Base-by-base conservation (phyloP, 73 alveolate species). In the Urostyla sp. region DNA sequence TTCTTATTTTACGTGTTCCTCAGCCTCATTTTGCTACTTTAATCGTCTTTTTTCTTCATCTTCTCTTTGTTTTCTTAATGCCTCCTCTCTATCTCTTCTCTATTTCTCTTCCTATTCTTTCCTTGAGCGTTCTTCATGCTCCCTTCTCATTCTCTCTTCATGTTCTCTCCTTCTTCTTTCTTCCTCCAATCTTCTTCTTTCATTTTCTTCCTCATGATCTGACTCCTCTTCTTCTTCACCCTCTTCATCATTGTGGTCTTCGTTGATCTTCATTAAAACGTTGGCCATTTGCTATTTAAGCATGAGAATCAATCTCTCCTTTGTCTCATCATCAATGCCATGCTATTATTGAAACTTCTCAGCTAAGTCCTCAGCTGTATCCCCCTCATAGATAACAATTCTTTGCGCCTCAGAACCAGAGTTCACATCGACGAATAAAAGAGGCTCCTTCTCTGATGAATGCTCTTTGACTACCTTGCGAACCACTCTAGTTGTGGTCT, bases 351-450 rank as follows among this genome's bases (percentile, higher is more conserved):
- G 94, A 74, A 96, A 96, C 73, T 92, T 91, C 72, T 83, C 95
- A 0, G 99, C 99, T 26, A 96, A 88, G 0, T 85, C 97, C 75
- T 81, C 96, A 0, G 98, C 95, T 1, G 94, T 84, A 72, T 96
- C 99, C 1, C 98, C 98, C 85, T 94, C 98, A 85, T 90, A 96
- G 27, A 96, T 97, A 43, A 94, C 94, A 34, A 94, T 96, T 75
- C 97, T 90, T 60, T 96, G 85, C 10, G 92, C 93, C 24, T 91
- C 96, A 8, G 93, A 95, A 27, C 98, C 97, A 44, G 94, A 80
- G 87, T 96, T 96, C 21, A 96, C 99, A 88, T 96, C 99, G n/a
- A 96, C 93, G 73, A 90, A 94, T 31, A 96, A 88, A 52, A 92
- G 56, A 28, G 98, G 99, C 48, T 73, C 85, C 21, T 74, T 52